Percentiles rank a stretch among this genome's conserved stretches.
phyloP scores from a whole-genome alignment of 2,329 filamentous ascomycete genomes.

The Penicillium sp. region DNA sequence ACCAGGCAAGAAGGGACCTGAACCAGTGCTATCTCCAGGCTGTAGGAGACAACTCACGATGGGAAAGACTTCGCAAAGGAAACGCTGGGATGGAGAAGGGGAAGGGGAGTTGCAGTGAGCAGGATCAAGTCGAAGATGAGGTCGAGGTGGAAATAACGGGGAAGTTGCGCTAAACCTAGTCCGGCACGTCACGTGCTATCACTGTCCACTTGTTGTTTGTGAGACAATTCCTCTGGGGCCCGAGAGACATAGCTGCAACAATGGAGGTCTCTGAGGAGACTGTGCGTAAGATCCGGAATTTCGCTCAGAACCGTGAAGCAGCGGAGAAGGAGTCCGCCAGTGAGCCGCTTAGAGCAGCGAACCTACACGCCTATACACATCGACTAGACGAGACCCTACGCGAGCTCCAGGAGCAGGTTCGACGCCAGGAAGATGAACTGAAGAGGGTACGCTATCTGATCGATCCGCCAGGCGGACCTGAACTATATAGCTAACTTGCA shows the following conservation, averaged over 20 bases:
- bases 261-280: slow-evolving; percentile 35
- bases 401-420: slow-evolving; percentile 57
- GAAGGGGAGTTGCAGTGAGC: neutral
- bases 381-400: slow-evolving; percentile 61
- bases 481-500: slow-evolving; percentile 11
- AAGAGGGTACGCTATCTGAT: slow-evolving; percentile 36
- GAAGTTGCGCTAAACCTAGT: slow-evolving; percentile 18
- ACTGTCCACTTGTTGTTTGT: neutral
- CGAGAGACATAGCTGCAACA: neutral
- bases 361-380: slow-evolving; percentile 33
- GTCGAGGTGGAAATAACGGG: neutral
- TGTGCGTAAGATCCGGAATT: slow-evolving; percentile 33
- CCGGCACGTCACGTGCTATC: slow-evolving; percentile 12
- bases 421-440: slow-evolving; percentile 46
- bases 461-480: neutral
- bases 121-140: neutral
- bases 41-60: neutral
- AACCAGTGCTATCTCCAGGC: slow-evolving; percentile 3
- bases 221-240: neutral
- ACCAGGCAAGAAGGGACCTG: slow-evolving; percentile 12
- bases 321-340: slow-evolving; percentile 32
- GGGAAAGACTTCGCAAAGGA: neutral
- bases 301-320: slow-evolving; percentile 32
- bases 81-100: slow-evolving; percentile 1
- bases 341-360: slow-evolving; percentile 26